Conservation (phyloP, 2,329 filamentous ascomycete species). For the Dothistroma septosporum region DNA sequence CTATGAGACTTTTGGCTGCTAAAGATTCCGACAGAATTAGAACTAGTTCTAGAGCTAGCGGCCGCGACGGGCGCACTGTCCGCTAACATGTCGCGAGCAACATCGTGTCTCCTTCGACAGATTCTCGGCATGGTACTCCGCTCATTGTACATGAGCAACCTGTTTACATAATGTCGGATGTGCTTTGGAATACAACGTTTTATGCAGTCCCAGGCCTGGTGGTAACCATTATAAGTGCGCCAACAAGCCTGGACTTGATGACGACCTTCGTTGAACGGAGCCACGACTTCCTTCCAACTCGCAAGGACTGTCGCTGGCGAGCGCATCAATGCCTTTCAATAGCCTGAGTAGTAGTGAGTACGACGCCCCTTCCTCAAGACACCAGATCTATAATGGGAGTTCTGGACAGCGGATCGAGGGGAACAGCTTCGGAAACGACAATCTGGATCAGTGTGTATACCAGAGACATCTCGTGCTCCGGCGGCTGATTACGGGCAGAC, state of each 20-base stretch:
- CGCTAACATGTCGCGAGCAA: background rate
- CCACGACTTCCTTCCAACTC: conserved; percentile 7
- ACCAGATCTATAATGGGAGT: conserved; percentile 20
- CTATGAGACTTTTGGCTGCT: background rate
- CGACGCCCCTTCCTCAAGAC: conserved; percentile 8
- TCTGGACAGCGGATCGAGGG: background rate
- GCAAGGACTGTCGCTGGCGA: background rate
- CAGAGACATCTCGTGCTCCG: background rate
- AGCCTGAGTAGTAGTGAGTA: conserved; percentile 4
- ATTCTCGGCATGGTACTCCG: background rate
- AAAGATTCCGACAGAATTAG: background rate
- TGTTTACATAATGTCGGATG: conserved; percentile 28
- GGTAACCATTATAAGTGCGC: conserved; percentile 31
- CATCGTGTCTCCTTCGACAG: background rate
- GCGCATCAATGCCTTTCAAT: background rate
- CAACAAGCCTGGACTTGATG: conserved; percentile 27
- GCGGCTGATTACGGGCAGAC: conserved; percentile 4
- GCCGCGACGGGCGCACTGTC: background rate
- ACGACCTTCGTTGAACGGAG: conserved; percentile 29
- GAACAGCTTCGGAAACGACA: conserved; percentile 20
- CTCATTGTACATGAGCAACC: conserved; percentile 27
- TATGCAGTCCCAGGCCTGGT: conserved; percentile 23
- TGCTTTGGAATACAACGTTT: conserved; percentile 30
- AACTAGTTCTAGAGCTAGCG: background rate
- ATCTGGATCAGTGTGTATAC: conserved; percentile 12